Evolutionary conservation across 169 alveolate species (phyloP), one percentile per base, ranked within the genome.

Genomic region (Cryptosporidium sp.): DNA sequence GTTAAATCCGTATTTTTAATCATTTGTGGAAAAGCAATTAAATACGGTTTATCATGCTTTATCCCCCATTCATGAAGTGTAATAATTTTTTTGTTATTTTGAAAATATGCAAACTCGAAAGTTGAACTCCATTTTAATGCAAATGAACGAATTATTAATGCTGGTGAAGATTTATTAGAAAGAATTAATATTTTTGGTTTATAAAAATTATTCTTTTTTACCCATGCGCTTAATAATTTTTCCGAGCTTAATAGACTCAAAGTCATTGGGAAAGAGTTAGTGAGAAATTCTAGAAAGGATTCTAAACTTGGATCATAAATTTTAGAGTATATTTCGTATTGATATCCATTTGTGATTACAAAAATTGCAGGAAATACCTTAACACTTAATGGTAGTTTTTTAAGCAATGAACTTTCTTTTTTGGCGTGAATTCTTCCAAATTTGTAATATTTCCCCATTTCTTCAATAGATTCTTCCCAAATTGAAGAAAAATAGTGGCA

Each of bases 401-500:
- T 92, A 26, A 92, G 67, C 61, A 92, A 69, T 37, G 70, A 70
- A 43, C 67, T 92, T 62, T 86, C 93, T 26, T 91, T 92, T 58
- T 85, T 45, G 52, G 91, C 74, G 39, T 92, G 89, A 67, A 92
- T 86, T 39, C 94, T 61, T 23, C 94, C 94, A 84, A 92, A 92
- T 62, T 69, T 74, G 45, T 91, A 85, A 59, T 86, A 84, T 26
- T 86, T 92, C 35, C 84, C 55, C 92, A 91, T 85, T 84, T 86
- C 91, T 48, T 92, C 94, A 70, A 84, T 85, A 43, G 92, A 70
- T 51, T 92, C 94, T 71, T 92, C 94, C 94, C 94, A 92, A 52
- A 92, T 84, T 29, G 91, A 86, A 21, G 94, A 92, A 73, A 92
- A 92, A 55, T 80, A 69, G 58, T 85, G 92, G 41, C 89, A 86